Evolutionary conservation across 1,284 basidiomycete genomes (phyloP), one percentile per base, ranked within the genome.

Genomic region (Cutaneotrichosporon sp.): DNA sequence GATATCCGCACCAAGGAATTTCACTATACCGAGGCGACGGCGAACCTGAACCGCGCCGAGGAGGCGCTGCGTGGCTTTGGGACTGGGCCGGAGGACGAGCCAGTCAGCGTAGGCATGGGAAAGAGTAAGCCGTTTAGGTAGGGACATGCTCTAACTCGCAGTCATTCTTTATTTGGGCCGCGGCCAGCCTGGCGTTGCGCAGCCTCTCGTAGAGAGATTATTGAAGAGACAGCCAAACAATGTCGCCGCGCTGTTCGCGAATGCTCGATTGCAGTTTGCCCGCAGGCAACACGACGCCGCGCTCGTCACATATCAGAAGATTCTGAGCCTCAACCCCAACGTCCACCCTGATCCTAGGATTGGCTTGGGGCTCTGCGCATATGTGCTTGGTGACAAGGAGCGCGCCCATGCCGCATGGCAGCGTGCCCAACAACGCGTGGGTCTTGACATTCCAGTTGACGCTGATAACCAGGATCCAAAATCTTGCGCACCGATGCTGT

Each of bases 341-440:
- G 88, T 87, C 72, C 76, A 80, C 20, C 93, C 92, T 0, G 92
- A 97, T 70, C 92, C 92, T 26, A 81, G 92, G 14, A 87, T 96
- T 60, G 92, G 92, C 16, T 89, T 97, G 33, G 93, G 93, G 9
- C 76, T 96, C 8, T 94, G 92, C 72, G 79, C 90, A 17, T 96
- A 88, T 87, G 82, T 86, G 10, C 78, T 94, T 73, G 87, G 87
- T 50, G 83, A 92, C 63, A 84, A 84, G 54, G 78, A 78, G 3
- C 85, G 84, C 60, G 92, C 92, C 0, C 83, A 83, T 58, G 81
- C 81, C 26, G 92, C 91, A 0, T 97, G 93, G 92, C 81, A 90
- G 63, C 80, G 91, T 38, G 87, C 87, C 60, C 70, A 88, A 51
- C 86, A 87, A 72, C 81, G 90, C 61, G 89, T 89, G 55, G 57